Evolutionary conservation across 495 filamentous ascomycete genomes (phyloP).

Genomic region (Paragyromitra xinjiangensis): DNA sequence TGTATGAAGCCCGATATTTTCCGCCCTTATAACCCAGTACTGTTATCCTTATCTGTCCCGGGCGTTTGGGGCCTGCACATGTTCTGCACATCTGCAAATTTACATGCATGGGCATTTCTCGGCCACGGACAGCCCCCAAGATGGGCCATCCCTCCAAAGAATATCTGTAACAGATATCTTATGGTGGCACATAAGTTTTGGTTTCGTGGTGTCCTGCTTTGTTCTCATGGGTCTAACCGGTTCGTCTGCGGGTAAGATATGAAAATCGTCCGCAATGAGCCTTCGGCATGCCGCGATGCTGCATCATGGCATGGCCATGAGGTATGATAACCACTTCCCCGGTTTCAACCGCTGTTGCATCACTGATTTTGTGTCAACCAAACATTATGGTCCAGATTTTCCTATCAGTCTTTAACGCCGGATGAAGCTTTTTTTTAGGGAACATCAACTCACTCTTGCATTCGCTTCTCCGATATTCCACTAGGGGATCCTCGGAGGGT

Average conservation of each 20-base stretch:
- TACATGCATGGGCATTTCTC: conserved; percentile 27
- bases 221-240: conserved; percentile 14
- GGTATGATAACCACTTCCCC: conserved; percentile 53
- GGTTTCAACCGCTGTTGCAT: conserved; percentile 46
- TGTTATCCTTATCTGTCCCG: conserved; percentile 36
- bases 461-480: conserved; percentile 18
- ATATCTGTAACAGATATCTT: conserved; percentile 22
- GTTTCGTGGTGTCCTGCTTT: conserved; percentile 17
- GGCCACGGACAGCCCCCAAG: conserved; percentile 26
- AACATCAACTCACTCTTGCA: conserved; percentile 42
- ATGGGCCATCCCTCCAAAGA: conserved; percentile 8
- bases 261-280: conserved; percentile 28
- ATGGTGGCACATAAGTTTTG: conserved; percentile 35
- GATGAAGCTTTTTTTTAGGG: background rate
- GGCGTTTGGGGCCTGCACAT: conserved; percentile 26
- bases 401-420: conserved; percentile 16
- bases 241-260: conserved; percentile 40
- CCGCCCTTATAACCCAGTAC: conserved; percentile 26
- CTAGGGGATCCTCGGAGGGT: conserved; percentile 8
- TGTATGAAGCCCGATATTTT: conserved; percentile 43
- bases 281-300: conserved; percentile 43
- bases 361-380: conserved; percentile 11
- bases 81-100: conserved; percentile 35
- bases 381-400: background rate
- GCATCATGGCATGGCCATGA: conserved; percentile 34